Percentiles rank a stretch among this genome's conserved stretches.
These are phyloP conservation scores for Hysterium pulicare DNA, from an alignment of 2,329 filamentous ascomycete genomes.

Conservation along the genomic window DNA sequence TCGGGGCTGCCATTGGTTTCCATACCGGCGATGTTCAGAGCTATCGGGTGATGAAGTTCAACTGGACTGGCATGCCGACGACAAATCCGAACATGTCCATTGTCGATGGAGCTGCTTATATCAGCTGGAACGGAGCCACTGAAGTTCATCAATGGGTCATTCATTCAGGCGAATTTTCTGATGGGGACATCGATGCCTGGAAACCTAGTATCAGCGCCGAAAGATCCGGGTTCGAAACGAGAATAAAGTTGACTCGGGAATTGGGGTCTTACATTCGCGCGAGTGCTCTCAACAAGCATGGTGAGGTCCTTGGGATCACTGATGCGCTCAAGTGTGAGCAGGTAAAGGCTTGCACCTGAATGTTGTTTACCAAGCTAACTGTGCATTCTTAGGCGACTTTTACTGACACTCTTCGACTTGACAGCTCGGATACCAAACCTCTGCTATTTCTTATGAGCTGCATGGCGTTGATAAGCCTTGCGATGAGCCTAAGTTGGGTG, in stretches of 20 bases:
- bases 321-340: neutral
- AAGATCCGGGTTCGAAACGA: constrained; percentile 13
- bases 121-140: constrained; percentile 17
- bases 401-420: neutral
- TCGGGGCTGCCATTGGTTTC: constrained; percentile 17
- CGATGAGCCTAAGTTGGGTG: neutral
- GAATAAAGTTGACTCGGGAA: constrained; percentile 6
- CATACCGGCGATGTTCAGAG: constrained; percentile 28
- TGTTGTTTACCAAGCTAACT: neutral
- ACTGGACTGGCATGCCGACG: constrained; percentile 10
- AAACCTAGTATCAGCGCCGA: constrained; percentile 6
- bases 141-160: constrained; percentile 19
- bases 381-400: neutral
- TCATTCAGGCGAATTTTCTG: constrained; percentile 1
- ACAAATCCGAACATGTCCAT: constrained; percentile 9
- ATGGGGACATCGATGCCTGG: constrained; percentile 3
- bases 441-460: neutral
- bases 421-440: neutral
- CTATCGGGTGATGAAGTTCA: constrained; percentile 31
- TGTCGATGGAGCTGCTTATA: constrained; percentile 7
- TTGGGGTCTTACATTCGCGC: constrained; percentile 7
- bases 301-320: neutral
- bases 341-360: neutral
- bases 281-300: constrained; percentile 9
- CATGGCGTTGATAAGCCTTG: neutral